Conservation (phyloP, 768 basidiomycete genomes). For the Lactifluus subvellereus region DNA sequence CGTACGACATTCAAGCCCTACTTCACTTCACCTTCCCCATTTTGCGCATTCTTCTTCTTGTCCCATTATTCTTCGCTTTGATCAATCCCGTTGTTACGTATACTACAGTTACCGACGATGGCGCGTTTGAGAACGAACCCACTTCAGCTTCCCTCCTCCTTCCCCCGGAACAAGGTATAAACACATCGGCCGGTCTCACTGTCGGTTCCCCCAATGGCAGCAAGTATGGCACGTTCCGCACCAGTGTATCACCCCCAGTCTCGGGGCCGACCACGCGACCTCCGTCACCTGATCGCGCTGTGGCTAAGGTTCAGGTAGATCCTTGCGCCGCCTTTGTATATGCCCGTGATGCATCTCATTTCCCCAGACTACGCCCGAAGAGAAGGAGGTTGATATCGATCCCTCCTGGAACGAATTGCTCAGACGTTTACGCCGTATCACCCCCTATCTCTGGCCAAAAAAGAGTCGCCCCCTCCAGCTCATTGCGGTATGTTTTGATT, state of each 20-base stretch:
- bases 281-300: slow-evolving; percentile 30
- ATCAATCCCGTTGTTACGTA: slow-evolving; percentile 62
- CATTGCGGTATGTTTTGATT: slow-evolving; percentile 46
- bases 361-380: slow-evolving; percentile 27
- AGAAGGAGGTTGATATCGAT: slow-evolving; percentile 52
- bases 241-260: slow-evolving; percentile 38
- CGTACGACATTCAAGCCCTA: slow-evolving; percentile 34
- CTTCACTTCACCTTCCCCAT: slow-evolving; percentile 53
- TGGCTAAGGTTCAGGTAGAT: slow-evolving; percentile 26
- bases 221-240: slow-evolving; percentile 75
- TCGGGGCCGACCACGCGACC: slow-evolving; percentile 50
- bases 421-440: slow-evolving; percentile 55
- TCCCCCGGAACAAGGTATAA: slow-evolving; percentile 42
- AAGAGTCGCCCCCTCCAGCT: slow-evolving; percentile 61
- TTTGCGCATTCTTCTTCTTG: slow-evolving; percentile 58
- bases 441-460: slow-evolving; percentile 83
- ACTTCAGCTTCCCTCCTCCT: slow-evolving; percentile 52
- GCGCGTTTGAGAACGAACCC: slow-evolving; percentile 31
- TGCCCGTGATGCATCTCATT: slow-evolving; percentile 11
- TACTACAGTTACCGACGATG: slow-evolving; percentile 42
- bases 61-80: slow-evolving; percentile 56
- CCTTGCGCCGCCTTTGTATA: slow-evolving; percentile 10
- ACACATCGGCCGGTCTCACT: slow-evolving; percentile 48
- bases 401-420: slow-evolving; percentile 69
- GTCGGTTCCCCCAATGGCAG: slow-evolving; percentile 38